A percentile compares a stretch with the other conserved stretches of the same genome.
phyloP scores from a whole-genome alignment of 805 yeast species.

The Candida boleticola region DNA sequence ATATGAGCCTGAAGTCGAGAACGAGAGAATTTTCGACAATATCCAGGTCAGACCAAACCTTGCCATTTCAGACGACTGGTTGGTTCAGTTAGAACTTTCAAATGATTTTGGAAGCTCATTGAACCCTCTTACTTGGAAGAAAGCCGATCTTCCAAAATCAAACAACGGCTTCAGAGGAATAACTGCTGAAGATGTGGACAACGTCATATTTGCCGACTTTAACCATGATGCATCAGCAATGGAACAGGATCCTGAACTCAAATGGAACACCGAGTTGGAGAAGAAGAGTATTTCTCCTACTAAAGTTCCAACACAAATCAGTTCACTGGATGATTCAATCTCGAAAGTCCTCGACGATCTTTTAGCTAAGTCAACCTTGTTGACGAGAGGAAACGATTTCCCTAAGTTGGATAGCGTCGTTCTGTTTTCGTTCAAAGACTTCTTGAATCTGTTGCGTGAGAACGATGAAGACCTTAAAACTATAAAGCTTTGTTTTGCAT shows the following conservation, averaged over 20 bases:
- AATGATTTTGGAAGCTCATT: constrained; percentile 44
- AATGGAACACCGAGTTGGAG: not conserved
- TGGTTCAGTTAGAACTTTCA: constrained; percentile 56
- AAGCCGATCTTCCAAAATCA: not conserved
- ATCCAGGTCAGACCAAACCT: constrained; percentile 44
- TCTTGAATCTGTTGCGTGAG: constrained; percentile 11
- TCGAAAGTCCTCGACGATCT: constrained; percentile 17
- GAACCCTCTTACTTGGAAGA: constrained; percentile 22
- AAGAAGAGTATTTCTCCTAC: too few species aligned
- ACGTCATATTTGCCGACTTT: constrained; percentile 47
- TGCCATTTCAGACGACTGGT: constrained; percentile 61
- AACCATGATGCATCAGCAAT: constrained; percentile 29
- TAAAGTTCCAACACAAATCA: not conserved
- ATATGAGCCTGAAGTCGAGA: constrained; percentile 62
- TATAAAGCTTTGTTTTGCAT: constrained; percentile 52
- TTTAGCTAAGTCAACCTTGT: constrained; percentile 20
- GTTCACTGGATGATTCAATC: constrained; percentile 1
- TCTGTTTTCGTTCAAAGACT: constrained; percentile 17
- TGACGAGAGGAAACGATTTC: constrained; percentile 21
- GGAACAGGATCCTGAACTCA: not conserved
- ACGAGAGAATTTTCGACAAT: constrained; percentile 32
- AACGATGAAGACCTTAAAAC: constrained; percentile 21
- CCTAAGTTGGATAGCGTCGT: constrained; percentile 18
- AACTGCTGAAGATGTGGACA: constrained; percentile 43
- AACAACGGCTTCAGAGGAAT: constrained; percentile 4